Evolutionary conservation across 352 stramenopile species (phyloP), one percentile per base, ranked within the genome.

Genomic region (Phytophthora pistaciae): DNA sequence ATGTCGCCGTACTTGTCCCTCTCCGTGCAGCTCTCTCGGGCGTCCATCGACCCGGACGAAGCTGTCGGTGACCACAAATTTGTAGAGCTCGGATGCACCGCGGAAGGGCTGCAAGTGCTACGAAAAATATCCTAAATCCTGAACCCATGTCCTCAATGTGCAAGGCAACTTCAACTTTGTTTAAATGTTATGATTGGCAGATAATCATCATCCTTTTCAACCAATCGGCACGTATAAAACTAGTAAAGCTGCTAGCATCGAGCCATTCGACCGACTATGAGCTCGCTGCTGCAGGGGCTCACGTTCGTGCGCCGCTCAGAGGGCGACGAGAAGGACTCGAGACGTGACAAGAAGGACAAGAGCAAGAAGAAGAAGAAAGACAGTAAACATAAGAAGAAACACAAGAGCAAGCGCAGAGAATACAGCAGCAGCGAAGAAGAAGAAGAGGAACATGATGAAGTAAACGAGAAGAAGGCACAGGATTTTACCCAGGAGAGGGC

Each of bases 281-380:
- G 74, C 65, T 80, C 79, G 40, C 57, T 95, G 54, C 67, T 95
- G 58, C 72, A 88, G 18, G 88, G 88, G 7, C 89, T 95, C 59
- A 82, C 77, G 80, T 93, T 95, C 76, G 72, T 90, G 49, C 67
- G 74, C 27, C 72, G 60, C 58, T 60, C 53, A 3, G 64, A 63
- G 20, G 52, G 44, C n/a, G 62, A 66, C 31, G 60, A 75, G 55
- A 68, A 66, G 62, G 56, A 68, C 16, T 21, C 23, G 23, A 78
- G 80, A 62, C 60, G 60, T 23, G 21, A 58, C n/a, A 78, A 74
- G 52, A 75, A 83, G 42, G 59, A 70, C 40, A 88, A 83, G 54
- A 66, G 74, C n/a, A 78, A 77, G 40, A 82, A 74, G 38, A 74
- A 62, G n/a, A 62, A 74, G 29, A 77, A 83, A 13, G 59, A 84